A percentile compares a stretch with the other conserved stretches of the same genome.
phyloP scores from a whole-genome alignment of 2,329 filamentous ascomycete species.

The Albophoma yamanashiensis region DNA sequence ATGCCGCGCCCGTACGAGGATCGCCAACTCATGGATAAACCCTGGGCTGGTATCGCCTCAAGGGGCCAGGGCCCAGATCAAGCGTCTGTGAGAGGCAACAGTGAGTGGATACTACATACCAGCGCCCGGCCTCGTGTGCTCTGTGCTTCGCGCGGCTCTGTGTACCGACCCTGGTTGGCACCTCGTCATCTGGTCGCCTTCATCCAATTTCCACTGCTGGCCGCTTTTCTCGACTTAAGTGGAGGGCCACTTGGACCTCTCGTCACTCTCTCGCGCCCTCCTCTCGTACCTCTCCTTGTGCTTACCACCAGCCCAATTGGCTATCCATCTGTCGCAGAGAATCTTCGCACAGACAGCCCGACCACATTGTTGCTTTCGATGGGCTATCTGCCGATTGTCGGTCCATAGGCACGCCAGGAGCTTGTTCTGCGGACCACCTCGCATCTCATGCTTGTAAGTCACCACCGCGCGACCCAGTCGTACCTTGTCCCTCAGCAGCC shows the following conservation, averaged over 20 bases:
- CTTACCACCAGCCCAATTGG: background rate
- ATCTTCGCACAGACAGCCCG: background rate
- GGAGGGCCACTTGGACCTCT: background rate
- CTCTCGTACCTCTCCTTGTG: background rate
- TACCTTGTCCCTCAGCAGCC: background rate
- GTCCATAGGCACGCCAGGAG: background rate
- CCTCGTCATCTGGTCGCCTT: background rate
- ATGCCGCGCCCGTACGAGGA: background rate
- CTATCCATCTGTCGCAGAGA: background rate
- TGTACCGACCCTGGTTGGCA: background rate
- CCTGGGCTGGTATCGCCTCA: background rate
- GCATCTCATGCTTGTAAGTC: background rate
- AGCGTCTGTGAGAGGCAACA: background rate
- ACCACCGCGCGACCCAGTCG: background rate
- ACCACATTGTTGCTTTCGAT: background rate
- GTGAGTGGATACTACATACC: background rate
- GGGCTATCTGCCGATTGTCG: background rate
- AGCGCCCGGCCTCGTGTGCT: background rate
- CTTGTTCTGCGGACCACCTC: background rate
- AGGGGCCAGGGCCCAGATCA: background rate
- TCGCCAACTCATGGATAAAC: background rate
- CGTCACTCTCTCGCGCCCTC: background rate
- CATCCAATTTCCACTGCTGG: slow-evolving; percentile 2
- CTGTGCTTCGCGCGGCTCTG: background rate
- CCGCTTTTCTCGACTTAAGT: background rate